Evolutionary conservation across 2,329 filamentous ascomycete species (phyloP).

Genomic region (Phaeosphaeriaceae sp.): DNA sequence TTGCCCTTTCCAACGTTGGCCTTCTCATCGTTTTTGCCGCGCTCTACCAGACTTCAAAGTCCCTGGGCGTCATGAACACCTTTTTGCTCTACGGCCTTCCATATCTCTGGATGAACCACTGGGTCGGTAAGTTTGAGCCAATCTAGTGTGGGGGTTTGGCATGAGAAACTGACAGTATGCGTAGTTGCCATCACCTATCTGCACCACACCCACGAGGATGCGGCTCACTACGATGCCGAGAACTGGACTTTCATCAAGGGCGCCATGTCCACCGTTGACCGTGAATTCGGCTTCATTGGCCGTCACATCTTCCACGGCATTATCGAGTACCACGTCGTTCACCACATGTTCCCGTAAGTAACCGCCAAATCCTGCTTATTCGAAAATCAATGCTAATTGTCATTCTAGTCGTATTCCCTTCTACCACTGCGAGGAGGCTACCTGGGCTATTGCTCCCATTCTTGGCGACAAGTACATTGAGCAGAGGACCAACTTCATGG

Average conservation of each 20-base stretch:
- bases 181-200: conserved; percentile 75
- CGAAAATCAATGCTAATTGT: conserved; percentile 7
- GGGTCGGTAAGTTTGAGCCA: conserved; percentile 54
- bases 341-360: conserved; percentile 64
- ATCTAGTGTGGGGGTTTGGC: neutral
- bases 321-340: conserved; percentile 69
- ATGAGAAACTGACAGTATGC: conserved; percentile 1
- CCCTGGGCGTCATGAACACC: conserved; percentile 64
- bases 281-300: conserved; percentile 70
- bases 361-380: neutral
- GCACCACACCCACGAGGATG: conserved; percentile 69
- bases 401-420: conserved; percentile 32
- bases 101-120: conserved; percentile 75
- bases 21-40: conserved; percentile 38
- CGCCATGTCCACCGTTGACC: conserved; percentile 68
- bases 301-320: conserved; percentile 72
- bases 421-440: conserved; percentile 37
- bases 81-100: conserved; percentile 68
- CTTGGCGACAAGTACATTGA: conserved; percentile 34
- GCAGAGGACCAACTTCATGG: conserved; percentile 28
- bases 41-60: conserved; percentile 61
- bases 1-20: conserved; percentile 26
- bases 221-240: conserved; percentile 66
- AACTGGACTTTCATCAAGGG: conserved; percentile 69
- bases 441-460: conserved; percentile 28